Conservation (phyloP, 2,329 filamentous ascomycete genomes). For the Pochonia chlamydosporia region DNA sequence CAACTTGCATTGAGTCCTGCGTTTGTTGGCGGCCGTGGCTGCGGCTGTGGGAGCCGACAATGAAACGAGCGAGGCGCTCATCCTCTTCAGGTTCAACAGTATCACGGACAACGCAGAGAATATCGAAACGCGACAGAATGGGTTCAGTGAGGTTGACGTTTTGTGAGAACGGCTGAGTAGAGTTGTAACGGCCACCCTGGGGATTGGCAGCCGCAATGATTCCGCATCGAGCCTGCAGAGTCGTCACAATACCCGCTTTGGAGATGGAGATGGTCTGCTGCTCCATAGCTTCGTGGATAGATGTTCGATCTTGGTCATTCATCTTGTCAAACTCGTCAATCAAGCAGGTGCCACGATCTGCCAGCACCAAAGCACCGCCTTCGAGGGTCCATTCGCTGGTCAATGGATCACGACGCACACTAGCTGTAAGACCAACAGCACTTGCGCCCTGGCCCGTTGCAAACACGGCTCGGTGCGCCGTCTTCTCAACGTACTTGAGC, state of each 20-base stretch:
- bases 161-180: slow-evolving; percentile 88
- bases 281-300: slow-evolving; percentile 99
- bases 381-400: slow-evolving; percentile 98
- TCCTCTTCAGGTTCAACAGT: slow-evolving; percentile 90
- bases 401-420: slow-evolving; percentile 88
- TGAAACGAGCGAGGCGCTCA: slow-evolving; percentile 88
- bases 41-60: slow-evolving; percentile 87
- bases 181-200: slow-evolving; percentile 93
- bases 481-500: slow-evolving; percentile 96
- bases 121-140: slow-evolving; percentile 96
- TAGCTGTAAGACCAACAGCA: slow-evolving; percentile 94
- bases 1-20: slow-evolving; percentile 56
- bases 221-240: slow-evolving; percentile 88
- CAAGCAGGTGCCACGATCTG: slow-evolving; percentile 88
- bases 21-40: slow-evolving; percentile 65
- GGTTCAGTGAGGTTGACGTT: slow-evolving; percentile 97
- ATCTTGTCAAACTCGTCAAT: slow-evolving; percentile 99
- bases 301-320: slow-evolving; percentile 97
- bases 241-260: slow-evolving; percentile 97
- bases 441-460: slow-evolving; percentile 96
- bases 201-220: slow-evolving; percentile 97
- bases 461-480: slow-evolving; percentile 92
- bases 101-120: slow-evolving; percentile 91
- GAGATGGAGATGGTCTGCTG: slow-evolving; percentile 99
- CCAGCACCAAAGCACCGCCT: slow-evolving; percentile 89